These are phyloP conservation scores for Cladorrhinum sp. DNA, from an alignment of 2,329 filamentous ascomycete species.

Conservation along the genomic window DNA sequence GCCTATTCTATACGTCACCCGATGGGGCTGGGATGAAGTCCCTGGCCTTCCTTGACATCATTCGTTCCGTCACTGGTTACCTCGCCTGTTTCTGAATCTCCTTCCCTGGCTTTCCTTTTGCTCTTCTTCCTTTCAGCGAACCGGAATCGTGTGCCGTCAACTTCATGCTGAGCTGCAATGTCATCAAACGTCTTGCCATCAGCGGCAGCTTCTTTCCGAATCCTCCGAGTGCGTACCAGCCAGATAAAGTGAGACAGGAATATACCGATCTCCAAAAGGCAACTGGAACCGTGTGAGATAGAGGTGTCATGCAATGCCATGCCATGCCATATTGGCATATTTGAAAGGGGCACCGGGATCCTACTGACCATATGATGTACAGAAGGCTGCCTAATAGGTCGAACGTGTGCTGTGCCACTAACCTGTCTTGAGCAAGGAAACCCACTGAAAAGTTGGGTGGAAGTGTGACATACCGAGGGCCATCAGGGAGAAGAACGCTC, in stretches of 20 bases:
- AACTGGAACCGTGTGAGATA: conserved; percentile 34
- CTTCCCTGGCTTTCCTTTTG: neutral
- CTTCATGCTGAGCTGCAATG: conserved; percentile 38
- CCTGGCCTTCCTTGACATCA: neutral
- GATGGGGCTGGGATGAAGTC: neutral
- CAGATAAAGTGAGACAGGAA: conserved; percentile 58
- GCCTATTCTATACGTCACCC: neutral
- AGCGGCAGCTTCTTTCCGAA: conserved; percentile 50
- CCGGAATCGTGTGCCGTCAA: conserved; percentile 32
- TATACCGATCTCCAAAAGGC: conserved; percentile 58
- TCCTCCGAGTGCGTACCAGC: conserved; percentile 51
- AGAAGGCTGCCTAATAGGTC: conserved; percentile 58
- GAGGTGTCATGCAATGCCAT: neutral
- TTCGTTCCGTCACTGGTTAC: neutral
- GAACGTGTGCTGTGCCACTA: conserved; percentile 58
- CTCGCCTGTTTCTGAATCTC: neutral
- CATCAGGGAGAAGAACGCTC: conserved; percentile 62
- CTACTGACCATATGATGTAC: conserved; percentile 57
- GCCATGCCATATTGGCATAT: neutral
- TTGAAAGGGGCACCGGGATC: neutral
- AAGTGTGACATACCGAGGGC: conserved; percentile 47
- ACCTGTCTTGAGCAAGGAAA: conserved; percentile 19
- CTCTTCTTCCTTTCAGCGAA: conserved; percentile 36
- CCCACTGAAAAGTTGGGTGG: neutral
- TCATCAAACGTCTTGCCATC: conserved; percentile 56